These are phyloP conservation scores for Thalassiosira mediterranea DNA, from an alignment of 352 stramenopile genomes.

Conservation along the genomic window DNA sequence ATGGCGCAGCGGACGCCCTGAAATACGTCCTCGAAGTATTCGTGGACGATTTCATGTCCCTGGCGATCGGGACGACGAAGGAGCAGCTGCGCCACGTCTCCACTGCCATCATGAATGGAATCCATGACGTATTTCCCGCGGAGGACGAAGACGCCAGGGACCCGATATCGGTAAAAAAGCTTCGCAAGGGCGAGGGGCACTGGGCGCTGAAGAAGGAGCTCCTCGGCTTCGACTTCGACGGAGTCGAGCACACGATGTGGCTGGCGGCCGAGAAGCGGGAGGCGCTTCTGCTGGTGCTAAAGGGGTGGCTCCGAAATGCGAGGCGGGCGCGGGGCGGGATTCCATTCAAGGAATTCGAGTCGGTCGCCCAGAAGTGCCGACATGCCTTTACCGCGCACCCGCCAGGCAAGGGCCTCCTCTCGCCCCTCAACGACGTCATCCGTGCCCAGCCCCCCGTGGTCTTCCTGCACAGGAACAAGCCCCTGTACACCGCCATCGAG, in stretches of 20 bases:
- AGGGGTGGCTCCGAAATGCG: slow-evolving; percentile 12
- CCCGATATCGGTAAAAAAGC: slow-evolving; percentile 25
- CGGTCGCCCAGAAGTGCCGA: slow-evolving; percentile 2
- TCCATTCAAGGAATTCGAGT: slow-evolving; percentile 21
- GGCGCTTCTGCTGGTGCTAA: not conserved
- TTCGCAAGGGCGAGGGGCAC: slow-evolving; percentile 7
- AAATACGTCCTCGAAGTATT: slow-evolving; percentile 29
- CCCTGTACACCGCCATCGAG: not conserved
- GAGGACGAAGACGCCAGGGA: slow-evolving; percentile 1
- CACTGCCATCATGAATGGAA: slow-evolving; percentile 11
- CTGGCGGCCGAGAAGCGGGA: not conserved
- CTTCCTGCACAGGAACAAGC: not conserved
- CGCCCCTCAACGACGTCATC: slow-evolving; percentile 3
- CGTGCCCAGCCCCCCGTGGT: not conserved
- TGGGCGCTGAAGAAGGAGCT: slow-evolving; percentile 18
- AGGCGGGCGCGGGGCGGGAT: too few species aligned
- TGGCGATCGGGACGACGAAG: not conserved
- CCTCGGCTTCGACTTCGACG: slow-evolving; percentile 27
- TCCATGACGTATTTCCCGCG: slow-evolving; percentile 44
- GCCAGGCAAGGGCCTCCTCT: slow-evolving; percentile 7
- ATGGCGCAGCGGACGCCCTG: not conserved
- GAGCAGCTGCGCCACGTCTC: slow-evolving; percentile 8
- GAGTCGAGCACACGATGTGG: slow-evolving; percentile 8
- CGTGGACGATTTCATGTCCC: slow-evolving; percentile 31
- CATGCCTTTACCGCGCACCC: slow-evolving; percentile 11